Evolutionary conservation across 805 yeast genomes (phyloP).

Genomic region (Candida nanaspora): DNA sequence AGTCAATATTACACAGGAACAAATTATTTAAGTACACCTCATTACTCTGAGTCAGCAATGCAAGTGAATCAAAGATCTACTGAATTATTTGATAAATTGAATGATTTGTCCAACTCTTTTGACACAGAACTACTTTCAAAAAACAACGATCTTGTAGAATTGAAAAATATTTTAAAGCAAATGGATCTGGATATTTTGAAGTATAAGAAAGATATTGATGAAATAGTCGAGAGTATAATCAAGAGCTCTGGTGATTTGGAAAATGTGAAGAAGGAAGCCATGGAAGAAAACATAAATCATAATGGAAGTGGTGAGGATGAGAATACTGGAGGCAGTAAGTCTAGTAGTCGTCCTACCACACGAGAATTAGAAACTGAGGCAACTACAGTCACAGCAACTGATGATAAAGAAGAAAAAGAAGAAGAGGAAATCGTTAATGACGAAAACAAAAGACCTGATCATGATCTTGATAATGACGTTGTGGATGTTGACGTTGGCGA

Average conservation of each 20-base stretch:
- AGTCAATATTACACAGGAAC: background rate
- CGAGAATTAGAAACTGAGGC: too few relatives aligned
- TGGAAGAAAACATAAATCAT: background rate
- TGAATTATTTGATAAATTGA: slow-evolving; percentile 42
- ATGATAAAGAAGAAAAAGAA: background rate
- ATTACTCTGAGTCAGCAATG: slow-evolving; percentile 46
- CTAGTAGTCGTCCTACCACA: too few relatives aligned
- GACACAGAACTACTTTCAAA: slow-evolving; percentile 42
- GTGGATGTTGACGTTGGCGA: too few relatives aligned
- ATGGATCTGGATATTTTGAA: slow-evolving; percentile 26
- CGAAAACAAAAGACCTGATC: slow-evolving; percentile 10
- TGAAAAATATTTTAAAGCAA: slow-evolving; percentile 18
- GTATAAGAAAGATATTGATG: slow-evolving; percentile 21
- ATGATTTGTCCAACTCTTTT: slow-evolving; percentile 42
- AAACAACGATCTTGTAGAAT: slow-evolving; percentile 28
- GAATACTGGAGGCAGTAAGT: too few relatives aligned
- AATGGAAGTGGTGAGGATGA: slow-evolving; percentile 5
- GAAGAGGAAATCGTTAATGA: slow-evolving; percentile 5
- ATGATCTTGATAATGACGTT: too few relatives aligned
- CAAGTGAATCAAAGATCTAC: slow-evolving; percentile 43
- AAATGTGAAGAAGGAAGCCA: too few relatives aligned
- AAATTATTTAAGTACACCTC: slow-evolving; percentile 26
- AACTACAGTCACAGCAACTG: background rate
- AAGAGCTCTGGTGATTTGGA: too few relatives aligned
- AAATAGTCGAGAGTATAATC: slow-evolving; percentile 30